These are phyloP conservation scores for Tylopilus rubrobrunneus DNA, from an alignment of 768 basidiomycete species.

Conservation along the genomic window DNA sequence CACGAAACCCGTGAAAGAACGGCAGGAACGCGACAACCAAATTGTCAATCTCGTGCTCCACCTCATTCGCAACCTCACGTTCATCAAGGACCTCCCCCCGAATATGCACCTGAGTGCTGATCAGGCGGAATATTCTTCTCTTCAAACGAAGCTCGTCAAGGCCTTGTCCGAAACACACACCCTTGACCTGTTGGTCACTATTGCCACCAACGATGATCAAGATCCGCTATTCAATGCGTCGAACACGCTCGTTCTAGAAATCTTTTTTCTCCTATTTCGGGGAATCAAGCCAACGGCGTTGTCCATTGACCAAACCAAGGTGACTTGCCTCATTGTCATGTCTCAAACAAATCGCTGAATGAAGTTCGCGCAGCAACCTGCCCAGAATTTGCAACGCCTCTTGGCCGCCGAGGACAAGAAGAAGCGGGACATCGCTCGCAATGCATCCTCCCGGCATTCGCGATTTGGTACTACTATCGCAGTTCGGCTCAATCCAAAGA, in stretches of 20 bases:
- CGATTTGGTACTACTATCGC: slow-evolving; percentile 95
- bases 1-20: slow-evolving; percentile 62
- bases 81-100: slow-evolving; percentile 82
- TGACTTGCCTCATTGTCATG: slow-evolving; percentile 24
- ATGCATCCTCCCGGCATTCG: slow-evolving; percentile 77
- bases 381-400: slow-evolving; percentile 65
- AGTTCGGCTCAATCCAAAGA: slow-evolving; percentile 65
- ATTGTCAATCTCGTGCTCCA: slow-evolving; percentile 86
- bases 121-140: slow-evolving; percentile 68
- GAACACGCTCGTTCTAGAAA: slow-evolving; percentile 91
- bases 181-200: slow-evolving; percentile 76
- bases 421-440: slow-evolving; percentile 52
- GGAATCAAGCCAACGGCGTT: slow-evolving; percentile 65
- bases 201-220: slow-evolving; percentile 71
- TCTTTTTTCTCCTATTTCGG: slow-evolving; percentile 86
- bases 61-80: slow-evolving; percentile 88
- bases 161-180: slow-evolving; percentile 68
- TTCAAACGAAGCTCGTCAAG: slow-evolving; percentile 76
- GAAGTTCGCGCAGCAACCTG: slow-evolving; percentile 51
- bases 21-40: slow-evolving; percentile 77
- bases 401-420: slow-evolving; percentile 72
- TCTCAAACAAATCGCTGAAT: slow-evolving; percentile 8
- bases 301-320: slow-evolving; percentile 61
- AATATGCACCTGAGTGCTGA: slow-evolving; percentile 72
- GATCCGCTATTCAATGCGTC: slow-evolving; percentile 80